Evolutionary conservation across 2,329 filamentous ascomycete genomes (phyloP), one percentile per base, ranked within the genome.

Genomic region (Rasamsonia emersonii): DNA sequence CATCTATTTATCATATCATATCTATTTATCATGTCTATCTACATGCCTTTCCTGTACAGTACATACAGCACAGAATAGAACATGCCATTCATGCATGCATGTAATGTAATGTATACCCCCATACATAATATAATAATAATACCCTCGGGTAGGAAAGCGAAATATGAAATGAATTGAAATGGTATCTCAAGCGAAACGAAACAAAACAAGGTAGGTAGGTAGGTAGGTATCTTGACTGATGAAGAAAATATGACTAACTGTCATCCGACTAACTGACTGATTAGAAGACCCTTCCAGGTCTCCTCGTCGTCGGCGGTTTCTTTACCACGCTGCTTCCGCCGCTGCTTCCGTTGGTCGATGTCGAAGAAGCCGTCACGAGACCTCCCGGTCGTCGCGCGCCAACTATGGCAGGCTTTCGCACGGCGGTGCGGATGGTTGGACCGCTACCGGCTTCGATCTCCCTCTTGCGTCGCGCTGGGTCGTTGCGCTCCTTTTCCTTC

Each of bases 241-340:
- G n/a, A 28, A 11, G 6, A n/a, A 25, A 25, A 25, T 5, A n/a
- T 10, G 24, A 25, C 8, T 11, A 25, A 25, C n/a, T 25, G 24
- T 14, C 20, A 10, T 9, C 9, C 20, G 8, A 23, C 9, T 23
- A 23, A 8, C 14, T 9, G 15, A 9, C 18, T 6, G 4, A 24
- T 37, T n/a, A 56, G 25, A 60, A 57, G 4, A 50, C 54, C 28
- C 58, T 50, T 10, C 59, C 56, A 5, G 52, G 49, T 30, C 51
- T 51, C 29, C 56, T 50, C 16, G 50, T 50, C 8, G 56, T 42
- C 19, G 43, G 42, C 18, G 59, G 59, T 35, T 50, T 60, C 39
- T 54, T 61, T 7, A 62, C 59, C 30, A 61, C 59, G 34, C 55
- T 61, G 11, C 56, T 50, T 20, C 44, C 50, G 16, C 44, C 41